A percentile compares a stretch with the other conserved stretches of the same genome.
Conservation (phyloP, 768 basidiomycete genomes). For the Lentinula guzmanii region DNA sequence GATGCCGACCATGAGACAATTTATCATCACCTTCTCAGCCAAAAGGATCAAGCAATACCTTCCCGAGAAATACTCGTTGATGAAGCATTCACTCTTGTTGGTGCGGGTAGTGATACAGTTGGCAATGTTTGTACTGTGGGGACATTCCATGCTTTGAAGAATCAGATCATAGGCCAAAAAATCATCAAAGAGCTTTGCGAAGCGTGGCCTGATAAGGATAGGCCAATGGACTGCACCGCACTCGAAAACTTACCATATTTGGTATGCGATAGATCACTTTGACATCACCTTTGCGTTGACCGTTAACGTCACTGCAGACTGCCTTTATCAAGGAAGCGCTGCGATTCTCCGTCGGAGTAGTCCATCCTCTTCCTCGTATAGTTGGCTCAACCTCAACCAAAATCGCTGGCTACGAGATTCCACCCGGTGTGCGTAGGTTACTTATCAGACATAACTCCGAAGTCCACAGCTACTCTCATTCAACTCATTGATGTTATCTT, state of each 20-base stretch:
- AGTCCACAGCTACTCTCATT: background rate
- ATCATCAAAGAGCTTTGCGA: conserved; percentile 22
- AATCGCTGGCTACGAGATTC: conserved; percentile 29
- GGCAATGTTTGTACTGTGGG: conserved; percentile 21
- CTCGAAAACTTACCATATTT: conserved; percentile 33
- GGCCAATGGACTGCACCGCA: conserved; percentile 16
- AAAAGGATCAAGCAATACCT: background rate
- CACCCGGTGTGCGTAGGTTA: conserved; percentile 27
- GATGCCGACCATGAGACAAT: conserved; percentile 19
- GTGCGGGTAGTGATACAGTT: conserved; percentile 28
- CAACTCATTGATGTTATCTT: background rate
- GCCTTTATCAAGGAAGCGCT: conserved; percentile 44
- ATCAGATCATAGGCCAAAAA: conserved; percentile 11
- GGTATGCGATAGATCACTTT: conserved; percentile 14
- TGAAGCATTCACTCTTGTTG: conserved; percentile 18
- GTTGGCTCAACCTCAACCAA: conserved; percentile 25
- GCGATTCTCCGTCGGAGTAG: conserved; percentile 33
- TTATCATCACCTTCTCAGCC: conserved; percentile 21
- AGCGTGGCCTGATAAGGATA: conserved; percentile 29
- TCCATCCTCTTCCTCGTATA: conserved; percentile 31
- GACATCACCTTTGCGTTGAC: conserved; percentile 9
- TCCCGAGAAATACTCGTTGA: conserved; percentile 14
- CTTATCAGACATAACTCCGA: background rate
- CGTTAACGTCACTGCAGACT: conserved; percentile 24
- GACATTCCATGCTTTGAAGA: conserved; percentile 18